These are phyloP conservation scores for Hanseniaspora occidentalis DNA, from an alignment of 805 yeast genomes.

Conservation along the genomic window DNA sequence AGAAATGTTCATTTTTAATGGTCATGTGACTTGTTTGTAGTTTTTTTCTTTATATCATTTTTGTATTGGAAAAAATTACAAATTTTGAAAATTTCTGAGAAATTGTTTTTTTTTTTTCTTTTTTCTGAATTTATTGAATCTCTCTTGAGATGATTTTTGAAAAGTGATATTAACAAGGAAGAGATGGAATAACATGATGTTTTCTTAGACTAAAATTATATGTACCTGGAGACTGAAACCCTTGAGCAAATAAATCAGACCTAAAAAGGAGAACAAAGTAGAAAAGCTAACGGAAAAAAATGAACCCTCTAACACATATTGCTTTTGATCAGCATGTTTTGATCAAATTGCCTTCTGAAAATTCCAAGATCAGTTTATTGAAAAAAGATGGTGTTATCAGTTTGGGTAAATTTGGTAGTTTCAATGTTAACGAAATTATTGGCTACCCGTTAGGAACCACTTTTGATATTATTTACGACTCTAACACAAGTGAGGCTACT, in stretches of 20 bases:
- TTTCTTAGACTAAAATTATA: no score
- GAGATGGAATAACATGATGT: no score
- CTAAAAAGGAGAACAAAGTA: not conserved
- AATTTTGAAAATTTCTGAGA: no score
- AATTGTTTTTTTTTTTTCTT: no score
- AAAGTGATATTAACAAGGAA: no score
- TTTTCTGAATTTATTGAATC: no score
- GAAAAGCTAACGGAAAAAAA: slow-evolving; percentile 1
- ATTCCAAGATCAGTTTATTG: slow-evolving; percentile 59
- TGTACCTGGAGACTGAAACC: no score
- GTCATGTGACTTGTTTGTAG: not conserved
- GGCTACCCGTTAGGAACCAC: slow-evolving; percentile 84
- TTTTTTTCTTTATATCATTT: not conserved
- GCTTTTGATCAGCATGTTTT: slow-evolving; percentile 32
- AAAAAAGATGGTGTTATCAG: slow-evolving; percentile 47
- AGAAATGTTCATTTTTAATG: not conserved
- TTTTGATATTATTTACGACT: slow-evolving; percentile 65
- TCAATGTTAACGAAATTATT: slow-evolving; percentile 57
- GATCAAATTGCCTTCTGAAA: slow-evolving; percentile 71
- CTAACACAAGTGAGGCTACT: no score
- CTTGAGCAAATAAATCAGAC: not conserved
- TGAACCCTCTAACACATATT: slow-evolving; percentile 20
- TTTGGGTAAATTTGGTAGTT: slow-evolving; percentile 87
- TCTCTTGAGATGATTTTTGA: no score
- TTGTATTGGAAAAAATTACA: no score